Evolutionary conservation across 1,139 yeast genomes (phyloP), one percentile per base, ranked within the genome.

Genomic region (Pichia sp.): DNA sequence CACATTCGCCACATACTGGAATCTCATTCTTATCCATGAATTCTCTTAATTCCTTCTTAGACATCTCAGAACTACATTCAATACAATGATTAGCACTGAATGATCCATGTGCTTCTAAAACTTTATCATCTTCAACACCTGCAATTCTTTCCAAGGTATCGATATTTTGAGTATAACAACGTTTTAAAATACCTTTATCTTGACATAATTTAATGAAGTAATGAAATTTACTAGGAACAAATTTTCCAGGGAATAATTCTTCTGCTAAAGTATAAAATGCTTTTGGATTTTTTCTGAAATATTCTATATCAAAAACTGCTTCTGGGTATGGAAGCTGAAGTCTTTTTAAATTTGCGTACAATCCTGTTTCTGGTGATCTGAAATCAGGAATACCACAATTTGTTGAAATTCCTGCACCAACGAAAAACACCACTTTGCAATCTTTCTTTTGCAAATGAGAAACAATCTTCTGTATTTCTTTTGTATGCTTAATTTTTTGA

Each of bases 341-440:
- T 54, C 79, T 75, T 40, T 86, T 78, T 49, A 92, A 70, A 62
- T 92, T 90, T 54, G 90, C 79, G 60, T 90, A 90, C 7, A 90
- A 73, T 0, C 98, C 98, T 0, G 97, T 90, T 44, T 81, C 77
- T 0, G 97, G 97, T 26, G 95, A 82, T 56, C 97, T 73, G 63
- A 92, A 92, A 63, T 92, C 97, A 0, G 97, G 98, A 43, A 90
- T 90, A 1, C 97, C 97, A 34, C 95, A 90, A 1, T 85, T 73
- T 0, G 97, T 90, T 5, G 96, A 87, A 42, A 88, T 81, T 1
- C 98, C 98, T 0, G 98, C 98, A 1, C 97, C 97, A 11, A 81
- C 83, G 68, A 78, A 75, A 57, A 78, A 75, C 0, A 55, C 62
- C 18, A 65, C 58, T 40, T 56, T 58, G 11, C 57, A 44, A 10